A percentile compares a stretch with the other conserved stretches of the same genome.
phyloP scores from a whole-genome alignment of 495 filamentous ascomycete genomes.

The Penicillium malachiteum region DNA sequence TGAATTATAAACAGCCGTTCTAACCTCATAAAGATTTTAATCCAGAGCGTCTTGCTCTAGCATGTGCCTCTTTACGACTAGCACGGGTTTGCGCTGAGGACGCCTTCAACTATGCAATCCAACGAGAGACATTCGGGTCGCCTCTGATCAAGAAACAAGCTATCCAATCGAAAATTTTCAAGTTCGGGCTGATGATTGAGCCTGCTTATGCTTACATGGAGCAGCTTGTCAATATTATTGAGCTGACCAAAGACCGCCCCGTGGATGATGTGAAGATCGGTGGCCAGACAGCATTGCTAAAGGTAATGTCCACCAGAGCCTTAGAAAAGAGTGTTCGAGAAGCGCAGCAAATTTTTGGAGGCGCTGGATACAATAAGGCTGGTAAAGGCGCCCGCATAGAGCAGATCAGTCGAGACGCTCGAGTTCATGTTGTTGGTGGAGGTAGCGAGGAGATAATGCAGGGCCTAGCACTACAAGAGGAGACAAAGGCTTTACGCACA shows the following conservation, averaged over 20 bases:
- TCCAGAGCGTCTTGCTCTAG: constrained; percentile 43
- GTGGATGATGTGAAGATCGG: constrained; percentile 44
- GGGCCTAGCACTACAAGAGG: constrained; percentile 49
- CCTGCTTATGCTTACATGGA: constrained; percentile 50
- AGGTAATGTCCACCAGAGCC: constrained; percentile 55
- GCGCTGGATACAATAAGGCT: constrained; percentile 53
- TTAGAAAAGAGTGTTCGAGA: constrained; percentile 58
- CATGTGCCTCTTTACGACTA: constrained; percentile 42
- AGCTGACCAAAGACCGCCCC: constrained; percentile 34
- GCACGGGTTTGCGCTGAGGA: constrained; percentile 49
- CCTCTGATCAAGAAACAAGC: constrained; percentile 46
- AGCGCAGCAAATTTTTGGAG: constrained; percentile 61
- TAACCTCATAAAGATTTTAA: constrained; percentile 41
- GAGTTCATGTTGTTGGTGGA: constrained; percentile 58
- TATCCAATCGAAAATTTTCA: constrained; percentile 50
- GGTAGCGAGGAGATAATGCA: constrained; percentile 59
- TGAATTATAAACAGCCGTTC: background rate
- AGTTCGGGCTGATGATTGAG: constrained; percentile 50
- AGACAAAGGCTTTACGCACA: constrained; percentile 38
- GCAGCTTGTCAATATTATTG: constrained; percentile 47
- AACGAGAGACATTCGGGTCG: constrained; percentile 49
- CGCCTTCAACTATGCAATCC: constrained; percentile 48
- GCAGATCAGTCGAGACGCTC: constrained; percentile 56
- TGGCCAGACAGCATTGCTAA: constrained; percentile 48
- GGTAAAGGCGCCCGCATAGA: constrained; percentile 53